Evolutionary conservation across 116 monocot genomes (phyloP), one percentile per base, ranked within the genome.

Genomic region (Iris pallida): DNA sequence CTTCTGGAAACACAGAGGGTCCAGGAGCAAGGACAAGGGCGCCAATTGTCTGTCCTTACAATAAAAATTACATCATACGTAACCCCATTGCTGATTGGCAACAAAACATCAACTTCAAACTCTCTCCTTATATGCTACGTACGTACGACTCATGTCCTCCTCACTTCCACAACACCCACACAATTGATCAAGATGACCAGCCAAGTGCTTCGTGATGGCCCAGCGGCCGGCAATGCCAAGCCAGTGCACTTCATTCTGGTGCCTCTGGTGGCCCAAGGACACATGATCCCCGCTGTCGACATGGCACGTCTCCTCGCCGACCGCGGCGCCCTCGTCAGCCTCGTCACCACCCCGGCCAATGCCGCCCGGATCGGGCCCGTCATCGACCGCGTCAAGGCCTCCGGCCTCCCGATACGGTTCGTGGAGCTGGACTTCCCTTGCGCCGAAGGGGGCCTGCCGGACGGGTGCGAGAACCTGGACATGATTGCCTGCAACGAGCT

Each of bases 391-490:
- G 43, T 76, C 4, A 15, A 8, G 2, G 17, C 12, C 5, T 61
- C 73, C 0, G 17, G 40, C 55, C 70, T 80, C 30, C n/a, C 64
- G 0, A 59, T 80, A 55, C 42, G 60, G 2, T 70, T 80, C 51
- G 13, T 76, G 0, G 3, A 13, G 7, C 76, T 84, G 18, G 30
- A 1, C 30, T 76, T 84, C 44, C 79, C 76, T 0, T 53, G 12
- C 55, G 17, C 40, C 0, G 80, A 84, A 5, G 20, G 40, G 9
- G 84, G 84, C 17, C 67, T 85, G 12, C 84, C 84, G 0, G 77
- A 80, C 7, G 80, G 80, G 16, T 77, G 41, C 4, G 84, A 85
- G 66, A 85, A 70, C 69, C 2, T 57, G 5, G 80, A 80, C 62
- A 8, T 20, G 45, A 8, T 85, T 14, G 76, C 77, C 11, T 65